Evolutionary conservation across 2,329 filamentous ascomycete species (phyloP).

Genomic region (Hymenoscyphus infarciens): DNA sequence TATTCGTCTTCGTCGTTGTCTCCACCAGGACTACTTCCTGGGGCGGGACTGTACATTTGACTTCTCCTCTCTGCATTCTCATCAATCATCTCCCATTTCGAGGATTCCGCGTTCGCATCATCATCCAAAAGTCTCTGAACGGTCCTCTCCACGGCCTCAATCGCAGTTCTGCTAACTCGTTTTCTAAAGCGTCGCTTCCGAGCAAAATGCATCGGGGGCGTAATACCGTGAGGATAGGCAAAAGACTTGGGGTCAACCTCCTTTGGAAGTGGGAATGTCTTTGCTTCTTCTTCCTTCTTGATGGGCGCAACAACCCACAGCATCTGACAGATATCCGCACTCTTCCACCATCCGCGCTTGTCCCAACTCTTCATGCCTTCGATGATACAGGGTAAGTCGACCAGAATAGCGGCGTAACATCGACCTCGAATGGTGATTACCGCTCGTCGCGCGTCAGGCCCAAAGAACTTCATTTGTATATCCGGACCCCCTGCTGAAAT

Average conservation of each 20-base stretch:
- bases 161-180: conserved; percentile 51
- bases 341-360: conserved; percentile 68
- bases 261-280: conserved; percentile 29
- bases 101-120: conserved; percentile 41
- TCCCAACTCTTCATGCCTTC: conserved; percentile 76
- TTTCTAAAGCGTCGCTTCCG: conserved; percentile 56
- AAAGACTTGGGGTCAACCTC: conserved; percentile 33
- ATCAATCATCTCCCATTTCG: conserved; percentile 42
- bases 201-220: conserved; percentile 57
- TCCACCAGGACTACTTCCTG: conserved; percentile 31
- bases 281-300: conserved; percentile 49
- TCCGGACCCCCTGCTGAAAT: conserved; percentile 67
- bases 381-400: conserved; percentile 67
- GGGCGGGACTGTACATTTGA: conserved; percentile 24
- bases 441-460: conserved; percentile 58
- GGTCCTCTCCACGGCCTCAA: conserved; percentile 54
- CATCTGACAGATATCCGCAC: conserved; percentile 73
- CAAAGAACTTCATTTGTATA: conserved; percentile 75
- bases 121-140: conserved; percentile 49
- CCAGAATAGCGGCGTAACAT: conserved; percentile 62
- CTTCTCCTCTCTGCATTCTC: conserved; percentile 32
- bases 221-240: conserved; percentile 52
- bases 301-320: conserved; percentile 61
- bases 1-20: conserved; percentile 38
- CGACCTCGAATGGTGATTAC: conserved; percentile 56